phyloP scores from a whole-genome alignment of 2,329 filamentous ascomycete genomes.

The Leptographium wingfieldii region DNA sequence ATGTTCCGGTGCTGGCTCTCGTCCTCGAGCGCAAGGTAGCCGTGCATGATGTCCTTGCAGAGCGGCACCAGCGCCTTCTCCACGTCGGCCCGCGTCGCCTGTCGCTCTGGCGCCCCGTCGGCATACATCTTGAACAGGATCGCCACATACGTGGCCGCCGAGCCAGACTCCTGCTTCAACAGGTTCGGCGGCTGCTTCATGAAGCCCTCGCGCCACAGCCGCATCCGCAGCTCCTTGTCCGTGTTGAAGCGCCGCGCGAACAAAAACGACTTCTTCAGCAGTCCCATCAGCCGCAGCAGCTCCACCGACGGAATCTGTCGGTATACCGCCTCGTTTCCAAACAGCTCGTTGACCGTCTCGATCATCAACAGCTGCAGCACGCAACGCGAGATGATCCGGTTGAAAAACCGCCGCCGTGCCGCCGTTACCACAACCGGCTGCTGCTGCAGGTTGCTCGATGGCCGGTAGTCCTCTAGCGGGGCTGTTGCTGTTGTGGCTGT shows the following conservation, averaged over 20 bases:
- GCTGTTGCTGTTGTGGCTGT: constrained; percentile 16
- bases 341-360: constrained; percentile 96
- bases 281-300: constrained; percentile 79
- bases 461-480: constrained; percentile 76
- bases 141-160: constrained; percentile 85
- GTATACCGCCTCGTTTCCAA: constrained; percentile 94
- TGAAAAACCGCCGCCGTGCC: constrained; percentile 89
- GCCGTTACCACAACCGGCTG: constrained; percentile 88
- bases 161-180: constrained; percentile 89
- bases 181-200: constrained; percentile 99
- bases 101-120: constrained; percentile 72
- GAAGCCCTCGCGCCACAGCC: constrained; percentile 93
- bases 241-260: constrained; percentile 98
- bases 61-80: constrained; percentile 88
- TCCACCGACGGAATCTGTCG: constrained; percentile 81
- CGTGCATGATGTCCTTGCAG: constrained; percentile 84
- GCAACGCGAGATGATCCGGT: constrained; percentile 97
- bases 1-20: constrained; percentile 97
- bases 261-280: constrained; percentile 90
- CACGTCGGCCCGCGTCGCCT: constrained; percentile 66
- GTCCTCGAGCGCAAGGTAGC: constrained; percentile 78
- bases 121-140: constrained; percentile 97
- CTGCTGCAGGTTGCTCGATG: constrained; percentile 63
- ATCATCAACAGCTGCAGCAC: constrained; percentile 98
- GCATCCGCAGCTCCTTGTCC: constrained; percentile 88